These are phyloP conservation scores for Arachis monticola DNA, from an alignment of 331 rosid species.

Conservation along the genomic window DNA sequence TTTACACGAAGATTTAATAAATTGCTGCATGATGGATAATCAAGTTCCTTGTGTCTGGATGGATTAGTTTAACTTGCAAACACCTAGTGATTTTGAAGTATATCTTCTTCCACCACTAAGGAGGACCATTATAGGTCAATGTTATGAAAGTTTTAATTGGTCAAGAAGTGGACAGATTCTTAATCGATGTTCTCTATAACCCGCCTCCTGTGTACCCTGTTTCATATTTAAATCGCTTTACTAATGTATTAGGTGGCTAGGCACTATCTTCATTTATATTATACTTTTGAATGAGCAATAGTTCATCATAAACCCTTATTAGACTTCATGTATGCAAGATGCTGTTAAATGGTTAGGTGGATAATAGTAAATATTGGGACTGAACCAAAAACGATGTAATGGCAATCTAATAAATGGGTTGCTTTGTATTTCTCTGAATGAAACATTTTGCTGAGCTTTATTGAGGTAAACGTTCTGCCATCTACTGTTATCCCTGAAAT, in stretches of 20 bases:
- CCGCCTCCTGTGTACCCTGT: neutral
- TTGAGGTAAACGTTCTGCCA: neutral
- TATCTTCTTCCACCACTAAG: neutral
- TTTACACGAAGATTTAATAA: neutral
- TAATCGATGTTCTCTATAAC: neutral
- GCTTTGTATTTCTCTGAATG: neutral
- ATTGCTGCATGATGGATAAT: neutral
- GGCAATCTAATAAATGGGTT: neutral
- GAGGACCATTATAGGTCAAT: neutral
- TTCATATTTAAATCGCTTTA: neutral
- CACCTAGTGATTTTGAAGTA: conserved; percentile 3
- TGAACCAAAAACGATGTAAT: neutral
- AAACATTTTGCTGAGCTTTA: neutral
- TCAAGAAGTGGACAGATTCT: neutral
- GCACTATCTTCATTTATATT: neutral
- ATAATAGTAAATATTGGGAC: neutral
- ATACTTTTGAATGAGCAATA: neutral
- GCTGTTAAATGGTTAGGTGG: neutral
- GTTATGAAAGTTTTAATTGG: neutral
- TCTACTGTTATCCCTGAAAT: neutral
- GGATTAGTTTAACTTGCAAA: neutral
- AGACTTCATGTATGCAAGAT: neutral
- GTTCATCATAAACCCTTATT: neutral
- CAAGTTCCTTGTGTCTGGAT: neutral
- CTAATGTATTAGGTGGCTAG: neutral